Evolutionary conservation across 768 basidiomycete species (phyloP).

Genomic region (Sarcomyxa edulis): DNA sequence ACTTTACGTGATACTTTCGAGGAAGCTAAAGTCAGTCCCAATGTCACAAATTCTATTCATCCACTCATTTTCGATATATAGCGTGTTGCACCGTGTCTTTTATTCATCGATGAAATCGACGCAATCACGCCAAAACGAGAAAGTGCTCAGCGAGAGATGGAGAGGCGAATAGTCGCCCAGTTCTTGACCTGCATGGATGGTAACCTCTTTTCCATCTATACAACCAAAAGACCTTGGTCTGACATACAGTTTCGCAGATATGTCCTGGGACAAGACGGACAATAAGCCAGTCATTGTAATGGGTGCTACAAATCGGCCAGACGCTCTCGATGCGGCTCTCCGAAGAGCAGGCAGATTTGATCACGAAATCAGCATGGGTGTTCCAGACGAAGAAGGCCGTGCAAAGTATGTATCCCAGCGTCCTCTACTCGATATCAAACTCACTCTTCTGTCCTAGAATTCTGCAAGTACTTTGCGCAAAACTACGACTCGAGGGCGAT

Average conservation of each 20-base stretch:
- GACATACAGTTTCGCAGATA: conserved; percentile 42
- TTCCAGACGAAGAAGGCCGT: conserved; percentile 87
- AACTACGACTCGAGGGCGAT: conserved; percentile 79
- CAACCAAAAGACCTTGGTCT: conserved; percentile 1
- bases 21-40: conserved; percentile 75
- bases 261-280: conserved; percentile 93
- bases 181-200: conserved; percentile 99
- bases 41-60: not conserved
- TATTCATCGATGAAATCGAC: conserved; percentile 98
- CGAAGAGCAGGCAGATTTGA: conserved; percentile 94
- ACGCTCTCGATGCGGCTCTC: conserved; percentile 90
- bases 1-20: conserved; percentile 94
- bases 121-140: conserved; percentile 97
- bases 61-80: conserved; percentile 20
- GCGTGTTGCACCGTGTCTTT: conserved; percentile 86
- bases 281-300: conserved; percentile 92
- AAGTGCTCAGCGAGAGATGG: conserved; percentile 98
- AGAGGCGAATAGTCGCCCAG: conserved; percentile 94
- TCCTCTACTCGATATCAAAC: conserved; percentile 1
- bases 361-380: conserved; percentile 96
- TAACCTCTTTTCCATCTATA: conserved; percentile 29
- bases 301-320: conserved; percentile 94
- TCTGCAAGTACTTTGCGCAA: conserved; percentile 76
- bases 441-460: conserved; percentile 52
- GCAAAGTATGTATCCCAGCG: conserved; percentile 59